phyloP scores from a whole-genome alignment of 495 filamentous ascomycete genomes.

The Penicillium cosmopolitanum region DNA sequence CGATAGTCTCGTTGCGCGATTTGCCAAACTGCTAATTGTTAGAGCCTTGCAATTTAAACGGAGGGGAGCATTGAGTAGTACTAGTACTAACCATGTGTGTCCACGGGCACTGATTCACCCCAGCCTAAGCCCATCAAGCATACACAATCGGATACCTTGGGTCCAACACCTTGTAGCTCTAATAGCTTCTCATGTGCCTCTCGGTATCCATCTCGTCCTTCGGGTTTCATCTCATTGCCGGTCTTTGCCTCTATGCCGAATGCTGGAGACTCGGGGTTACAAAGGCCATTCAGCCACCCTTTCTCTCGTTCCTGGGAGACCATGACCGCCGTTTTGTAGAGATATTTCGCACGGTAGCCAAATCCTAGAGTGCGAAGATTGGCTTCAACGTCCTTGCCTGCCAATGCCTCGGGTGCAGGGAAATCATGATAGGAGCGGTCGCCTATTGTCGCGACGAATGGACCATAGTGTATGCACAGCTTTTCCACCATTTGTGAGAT shows the following conservation, averaged over 20 bases:
- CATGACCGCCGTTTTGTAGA: slow-evolving; percentile 80
- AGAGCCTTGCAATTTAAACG: not conserved
- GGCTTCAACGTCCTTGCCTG: slow-evolving; percentile 68
- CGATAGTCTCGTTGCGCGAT: slow-evolving; percentile 95
- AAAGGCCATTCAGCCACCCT: slow-evolving; percentile 76
- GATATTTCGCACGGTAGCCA: slow-evolving; percentile 92
- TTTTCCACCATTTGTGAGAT: slow-evolving; percentile 98
- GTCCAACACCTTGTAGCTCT: slow-evolving; percentile 81
- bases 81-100: slow-evolving; percentile 75
- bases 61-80: not conserved
- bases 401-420: slow-evolving; percentile 72
- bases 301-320: slow-evolving; percentile 64
- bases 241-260: slow-evolving; percentile 47
- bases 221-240: slow-evolving; percentile 56
- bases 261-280: slow-evolving; percentile 74
- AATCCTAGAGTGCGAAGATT: slow-evolving; percentile 85
- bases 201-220: slow-evolving; percentile 71
- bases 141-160: slow-evolving; percentile 96
- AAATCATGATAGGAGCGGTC: slow-evolving; percentile 84
- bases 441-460: slow-evolving; percentile 70
- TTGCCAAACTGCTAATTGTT: slow-evolving; percentile 74
- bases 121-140: slow-evolving; percentile 98
- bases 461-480: slow-evolving; percentile 83
- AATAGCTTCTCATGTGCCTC: slow-evolving; percentile 82
- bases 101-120: slow-evolving; percentile 91